Percentiles rank a stretch among this genome's conserved stretches.
phyloP scores from a whole-genome alignment of 1,284 basidiomycete genomes.

The Fomitopsis pinicola region DNA sequence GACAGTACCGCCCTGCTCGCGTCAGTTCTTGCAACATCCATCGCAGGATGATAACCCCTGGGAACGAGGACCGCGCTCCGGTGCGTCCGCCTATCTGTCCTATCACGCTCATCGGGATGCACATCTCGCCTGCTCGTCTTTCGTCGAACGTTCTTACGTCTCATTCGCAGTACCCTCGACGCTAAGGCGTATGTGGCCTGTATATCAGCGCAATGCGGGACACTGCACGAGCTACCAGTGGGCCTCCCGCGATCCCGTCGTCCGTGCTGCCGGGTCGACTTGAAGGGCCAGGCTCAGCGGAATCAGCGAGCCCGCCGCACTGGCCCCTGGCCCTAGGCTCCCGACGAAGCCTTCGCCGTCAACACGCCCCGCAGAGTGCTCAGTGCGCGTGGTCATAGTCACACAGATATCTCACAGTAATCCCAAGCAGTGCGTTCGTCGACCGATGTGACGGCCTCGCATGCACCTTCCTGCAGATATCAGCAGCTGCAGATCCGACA shows the following conservation, averaged over 20 bases:
- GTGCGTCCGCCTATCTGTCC: conserved; percentile 1
- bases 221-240: neutral
- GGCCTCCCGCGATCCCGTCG: neutral
- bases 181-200: neutral
- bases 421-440: too few species aligned
- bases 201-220: neutral
- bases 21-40: neutral
- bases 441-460: too few species aligned
- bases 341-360: too few species aligned
- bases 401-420: too few species aligned
- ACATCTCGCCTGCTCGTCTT: neutral
- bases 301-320: neutral
- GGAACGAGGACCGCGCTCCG: neutral
- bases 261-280: neutral
- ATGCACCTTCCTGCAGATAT: neutral
- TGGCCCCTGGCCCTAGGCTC: neutral
- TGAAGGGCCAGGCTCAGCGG: neutral
- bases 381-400: neutral
- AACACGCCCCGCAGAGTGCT: neutral
- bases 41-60: neutral
- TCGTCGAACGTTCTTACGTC: neutral
- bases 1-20: neutral
- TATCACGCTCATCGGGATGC: neutral
- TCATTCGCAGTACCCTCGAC: neutral
- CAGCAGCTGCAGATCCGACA: neutral